Evolutionary conservation across 371 early-diverging fungal genomes (phyloP).

Genomic region (Mortierella sp.): DNA sequence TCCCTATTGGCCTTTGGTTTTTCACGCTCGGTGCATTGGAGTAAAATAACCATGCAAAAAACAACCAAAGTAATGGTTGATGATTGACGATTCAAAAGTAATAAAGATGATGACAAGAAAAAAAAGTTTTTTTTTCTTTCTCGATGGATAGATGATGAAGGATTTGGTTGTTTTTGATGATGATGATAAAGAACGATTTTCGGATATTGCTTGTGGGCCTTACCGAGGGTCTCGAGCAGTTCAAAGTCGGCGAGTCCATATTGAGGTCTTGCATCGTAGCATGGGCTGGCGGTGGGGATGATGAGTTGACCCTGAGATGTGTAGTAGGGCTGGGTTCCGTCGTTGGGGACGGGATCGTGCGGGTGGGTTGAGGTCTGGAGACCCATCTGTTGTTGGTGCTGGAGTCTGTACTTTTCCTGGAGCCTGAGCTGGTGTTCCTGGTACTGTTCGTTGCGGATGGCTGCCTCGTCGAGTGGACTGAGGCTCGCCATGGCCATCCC

Average conservation of each 20-base stretch:
- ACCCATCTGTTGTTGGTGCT: slow-evolving; percentile 49
- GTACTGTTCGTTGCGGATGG: slow-evolving; percentile 39
- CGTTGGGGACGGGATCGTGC: slow-evolving; percentile 51
- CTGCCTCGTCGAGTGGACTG: slow-evolving; percentile 39
- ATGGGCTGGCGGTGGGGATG: slow-evolving; percentile 40
- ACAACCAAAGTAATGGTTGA: neutral
- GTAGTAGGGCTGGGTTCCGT: slow-evolving; percentile 43
- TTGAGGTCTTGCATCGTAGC: slow-evolving; percentile 43
- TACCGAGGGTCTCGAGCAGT: slow-evolving; percentile 78
- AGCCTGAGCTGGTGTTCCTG: slow-evolving; percentile 45
- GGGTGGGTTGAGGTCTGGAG: slow-evolving; percentile 55
- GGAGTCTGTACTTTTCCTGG: slow-evolving; percentile 40
- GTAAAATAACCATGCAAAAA: neutral
- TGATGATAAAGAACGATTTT: too few species aligned
- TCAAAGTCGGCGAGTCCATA: slow-evolving; percentile 67
- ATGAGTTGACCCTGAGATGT: slow-evolving; percentile 45
- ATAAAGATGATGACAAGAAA: neutral
- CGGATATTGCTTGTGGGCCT: too few species aligned
- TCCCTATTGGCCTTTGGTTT: neutral
- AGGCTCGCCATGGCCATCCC: slow-evolving; percentile 50
- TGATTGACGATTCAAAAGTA: neutral
- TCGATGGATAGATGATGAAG: neutral
- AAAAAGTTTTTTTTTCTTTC: neutral
- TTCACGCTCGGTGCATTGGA: neutral
- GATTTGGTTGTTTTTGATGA: neutral